Evolutionary conservation across 257 asterid genomes (phyloP), one percentile per base, ranked within the genome.

Genomic region (Leptodermis oblonga): DNA sequence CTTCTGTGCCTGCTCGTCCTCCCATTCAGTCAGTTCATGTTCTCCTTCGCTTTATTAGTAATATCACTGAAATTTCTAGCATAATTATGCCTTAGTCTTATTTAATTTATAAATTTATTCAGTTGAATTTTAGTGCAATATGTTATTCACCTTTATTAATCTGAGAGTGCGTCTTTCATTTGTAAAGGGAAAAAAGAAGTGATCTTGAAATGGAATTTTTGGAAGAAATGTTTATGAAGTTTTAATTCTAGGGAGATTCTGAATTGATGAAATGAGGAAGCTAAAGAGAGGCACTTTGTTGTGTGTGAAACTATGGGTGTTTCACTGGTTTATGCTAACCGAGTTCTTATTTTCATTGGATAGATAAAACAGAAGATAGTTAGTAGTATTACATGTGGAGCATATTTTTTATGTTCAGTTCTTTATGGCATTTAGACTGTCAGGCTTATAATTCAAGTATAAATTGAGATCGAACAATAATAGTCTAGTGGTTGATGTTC

Each of bases 1-100:
- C 92, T 49, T 79, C 96, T 37, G 84, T 74, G 73, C 96, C 96
- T 51, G 80, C 79, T 76, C 95, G 96, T 69, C 92, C 88, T 64
- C 86, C 95, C 53, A 73, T 49, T 73, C 90, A 82, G 97, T 91
- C 80, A 41, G 86, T 73, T 77, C 67, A 73, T 59, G 46, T 22
- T n/a, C 52, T 42, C 73, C 37, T 74, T 72, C 78, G 26, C 36
- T 70, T 53, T 11, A 55, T 18, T 20, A 37, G 5, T 23, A 15
- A 37, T 30, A 45, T 3, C 39, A 41, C 22, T 0, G 15, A 13
- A 18, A 26, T 23, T 34, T 42, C 22, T 59, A 5, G 23, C 10
- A 5, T 17, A 28, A 55, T 23, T 39, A 20, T 34, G 22, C 49
- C 1, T 11, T 37, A 36, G 20, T 23, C 10, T 23, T 37, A 23